Evolutionary conservation across 1,284 basidiomycete genomes (phyloP).

Genomic region (Moesziomyces aphidis): DNA sequence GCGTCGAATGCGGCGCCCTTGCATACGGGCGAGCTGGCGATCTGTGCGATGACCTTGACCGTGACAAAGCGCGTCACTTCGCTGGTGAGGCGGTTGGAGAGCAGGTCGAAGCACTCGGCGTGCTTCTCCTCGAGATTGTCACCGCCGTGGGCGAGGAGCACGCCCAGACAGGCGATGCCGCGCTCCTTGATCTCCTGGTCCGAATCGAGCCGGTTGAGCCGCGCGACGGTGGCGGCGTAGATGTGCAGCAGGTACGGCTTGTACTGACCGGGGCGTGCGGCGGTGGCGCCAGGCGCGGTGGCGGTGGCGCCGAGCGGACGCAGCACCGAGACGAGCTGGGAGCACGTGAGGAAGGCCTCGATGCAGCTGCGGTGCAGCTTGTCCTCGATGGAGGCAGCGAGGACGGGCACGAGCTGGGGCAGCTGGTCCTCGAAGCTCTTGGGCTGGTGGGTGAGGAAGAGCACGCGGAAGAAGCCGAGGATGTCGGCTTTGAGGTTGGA

Average conservation of each 20-base stretch:
- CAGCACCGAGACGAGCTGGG: conserved; percentile 70
- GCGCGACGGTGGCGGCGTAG: conserved; percentile 78
- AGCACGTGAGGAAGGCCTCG: conserved; percentile 74
- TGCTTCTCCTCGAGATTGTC: conserved; percentile 73
- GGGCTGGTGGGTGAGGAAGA: conserved; percentile 84
- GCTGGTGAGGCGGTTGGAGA: conserved; percentile 78
- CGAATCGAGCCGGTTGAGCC: conserved; percentile 82
- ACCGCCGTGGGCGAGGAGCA: conserved; percentile 86
- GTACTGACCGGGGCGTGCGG: conserved; percentile 26
- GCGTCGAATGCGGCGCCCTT: conserved; percentile 71
- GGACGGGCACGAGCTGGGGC: conserved; percentile 76
- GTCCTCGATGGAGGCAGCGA: conserved; percentile 77
- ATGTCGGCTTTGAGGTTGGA: conserved; percentile 72
- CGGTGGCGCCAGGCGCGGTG: conserved; percentile 2
- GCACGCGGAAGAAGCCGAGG: conserved; percentile 83
- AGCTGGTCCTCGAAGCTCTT: conserved; percentile 76
- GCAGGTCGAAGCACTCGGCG: conserved; percentile 73
- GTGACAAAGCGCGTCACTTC: conserved; percentile 71
- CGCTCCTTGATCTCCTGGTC: conserved; percentile 89
- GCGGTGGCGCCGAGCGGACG: conserved; percentile 57
- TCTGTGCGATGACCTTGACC: conserved; percentile 70
- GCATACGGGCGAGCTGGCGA: conserved; percentile 69
- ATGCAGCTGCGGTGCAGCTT: conserved; percentile 68
- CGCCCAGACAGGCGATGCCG: conserved; percentile 84
- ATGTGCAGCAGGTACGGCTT: conserved; percentile 67